Base-by-base conservation (phyloP, 202 grass and related monocot genomes). In the Setaria italica region DNA sequence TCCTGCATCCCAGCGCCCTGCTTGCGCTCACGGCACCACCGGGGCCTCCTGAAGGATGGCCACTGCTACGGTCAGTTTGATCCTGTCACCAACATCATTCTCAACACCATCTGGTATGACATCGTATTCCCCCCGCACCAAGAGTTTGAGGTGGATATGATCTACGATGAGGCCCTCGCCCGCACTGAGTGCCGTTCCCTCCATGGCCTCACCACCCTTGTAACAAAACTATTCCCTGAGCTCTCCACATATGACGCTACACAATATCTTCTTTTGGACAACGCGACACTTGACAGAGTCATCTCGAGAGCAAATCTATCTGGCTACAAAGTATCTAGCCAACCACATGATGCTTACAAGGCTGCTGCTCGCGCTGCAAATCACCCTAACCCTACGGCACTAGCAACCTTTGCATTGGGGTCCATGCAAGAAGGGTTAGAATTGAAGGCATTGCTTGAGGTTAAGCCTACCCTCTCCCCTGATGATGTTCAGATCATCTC, bases 31-130 rank as follows among this genome's bases (percentile, higher is more conserved):
- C 6, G 42, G 9, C 34, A 62, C 56, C 80, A 82, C 80, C 54
- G 35, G 1, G 68, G 67, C 54, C 80, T 82, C 25, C 80, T 82
- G 4, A 82, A 48, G 42, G 80, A 67, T 9, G 80, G 80, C 11
- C 59, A 80, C 29, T 80, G 77, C 47, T 67, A 53, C 15, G 62
- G 77, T 3, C 46, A 4, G 16, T 39, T 68, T 14, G 29, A 41
- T 15, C 78, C 63, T 8, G 25, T 80, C 30, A 13, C 30, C 32
- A 82, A 72, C 67, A 82, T 82, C 41, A n/a, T 72, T 6, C n/a
- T 72, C 41, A 62, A 73, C 68, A 37, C 80, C 49, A 56, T 82
- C 29, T 73, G 68, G 67, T 82, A 72, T 21, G 67, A 62, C 20
- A 49, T 16, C 6, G 3, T 10, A 0, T 82, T 62, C 14, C 67